These are phyloP conservation scores for Zea luxurians DNA, from an alignment of 176 grass and related monocot genomes.

Conservation along the genomic window DNA sequence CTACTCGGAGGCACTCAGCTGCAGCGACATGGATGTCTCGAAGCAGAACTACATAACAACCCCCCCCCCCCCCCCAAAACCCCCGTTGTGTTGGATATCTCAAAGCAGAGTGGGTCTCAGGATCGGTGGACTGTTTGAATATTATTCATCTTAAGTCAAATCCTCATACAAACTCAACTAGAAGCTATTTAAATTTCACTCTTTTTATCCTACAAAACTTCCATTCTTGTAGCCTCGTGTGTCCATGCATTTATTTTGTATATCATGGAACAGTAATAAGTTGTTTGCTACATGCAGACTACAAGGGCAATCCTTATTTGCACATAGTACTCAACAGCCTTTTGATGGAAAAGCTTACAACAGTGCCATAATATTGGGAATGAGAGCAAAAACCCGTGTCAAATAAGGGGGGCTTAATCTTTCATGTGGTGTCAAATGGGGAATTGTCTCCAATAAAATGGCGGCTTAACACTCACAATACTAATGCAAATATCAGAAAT, in stretches of 20 bases:
- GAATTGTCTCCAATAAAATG: background rate
- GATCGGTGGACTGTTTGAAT: background rate
- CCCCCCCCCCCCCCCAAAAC: no score
- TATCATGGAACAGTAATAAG: background rate
- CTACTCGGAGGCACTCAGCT: background rate
- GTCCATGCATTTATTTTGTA: background rate
- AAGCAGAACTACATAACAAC: background rate
- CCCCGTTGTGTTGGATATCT: no score
- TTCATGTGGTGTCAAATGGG: background rate
- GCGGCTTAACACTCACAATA: background rate
- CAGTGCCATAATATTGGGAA: no score
- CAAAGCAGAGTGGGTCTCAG: background rate
- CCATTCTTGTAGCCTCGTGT: background rate
- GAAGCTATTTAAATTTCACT: background rate
- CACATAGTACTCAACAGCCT: no score
- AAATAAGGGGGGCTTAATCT: background rate
- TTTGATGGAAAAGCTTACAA: no score
- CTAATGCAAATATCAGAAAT: constrained; percentile 2
- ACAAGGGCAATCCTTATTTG: no score
- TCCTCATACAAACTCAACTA: background rate
- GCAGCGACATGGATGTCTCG: no score
- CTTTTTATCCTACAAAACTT: background rate
- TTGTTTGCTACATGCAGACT: no score
- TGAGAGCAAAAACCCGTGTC: background rate
- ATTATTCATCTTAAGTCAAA: background rate